Evolutionary conservation across 352 stramenopile species (phyloP), one percentile per base, ranked within the genome.

Genomic region (Blastocystis sp.): DNA sequence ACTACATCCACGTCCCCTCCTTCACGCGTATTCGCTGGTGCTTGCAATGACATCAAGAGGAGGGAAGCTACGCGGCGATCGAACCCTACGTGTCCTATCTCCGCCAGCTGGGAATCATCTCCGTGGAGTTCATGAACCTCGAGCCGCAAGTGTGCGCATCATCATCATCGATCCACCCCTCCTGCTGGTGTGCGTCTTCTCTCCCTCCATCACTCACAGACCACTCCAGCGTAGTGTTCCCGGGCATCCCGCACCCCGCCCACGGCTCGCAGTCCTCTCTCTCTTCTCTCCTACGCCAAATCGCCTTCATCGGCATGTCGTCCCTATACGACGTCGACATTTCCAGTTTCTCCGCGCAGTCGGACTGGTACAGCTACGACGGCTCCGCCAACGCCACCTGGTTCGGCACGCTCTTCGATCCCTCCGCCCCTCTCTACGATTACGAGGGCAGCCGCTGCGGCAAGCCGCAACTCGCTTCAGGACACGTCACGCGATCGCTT

Each of bases 351-450:
- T 64, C 71, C 17, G 28, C n/a, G 3, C 45, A 21, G n/a, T 81
- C 71, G 10, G 71, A 81, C 41, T 81, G 71, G 71, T 81, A 65
- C 41, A 61, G 66, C 40, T 81, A 65, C 41, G 71, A 81, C 38
- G 71, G 71, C 38, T 64, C 71, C 38, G 71, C 71, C 38, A 64
- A 48, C 19, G 19, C 2, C 19, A n/a, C 34, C 21, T 62, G 43
- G 28, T 81, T 81, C 40, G 71, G 71, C 28, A 23, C 48, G 23
- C 71, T 81, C 38, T 81, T 81, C 71, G 71, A 61, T 48, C 5
- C 48, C 5, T 11, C 3, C 0, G 38, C 52, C 1, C 17, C 21
- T 7, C 40, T 81, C 19, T 81, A 64, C 38, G 19, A 23, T 23
- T 81, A 64, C 59, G 7, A 48, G 11, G n/a, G 45, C 7, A 7